phyloP scores from a whole-genome alignment of 768 basidiomycete genomes.

The Hericium rajendrae region DNA sequence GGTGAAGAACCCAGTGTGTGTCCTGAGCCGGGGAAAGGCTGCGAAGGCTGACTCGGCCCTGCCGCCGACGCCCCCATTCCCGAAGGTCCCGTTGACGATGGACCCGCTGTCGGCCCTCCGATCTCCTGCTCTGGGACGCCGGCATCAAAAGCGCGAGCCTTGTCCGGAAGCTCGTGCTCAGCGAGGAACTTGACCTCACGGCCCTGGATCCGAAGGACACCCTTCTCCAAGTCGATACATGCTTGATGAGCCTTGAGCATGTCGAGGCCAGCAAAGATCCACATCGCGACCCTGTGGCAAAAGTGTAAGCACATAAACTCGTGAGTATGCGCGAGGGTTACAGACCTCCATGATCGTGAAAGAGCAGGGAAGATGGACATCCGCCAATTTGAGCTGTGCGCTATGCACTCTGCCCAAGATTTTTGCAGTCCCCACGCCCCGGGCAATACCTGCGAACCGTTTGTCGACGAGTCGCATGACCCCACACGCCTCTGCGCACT shows the following conservation, averaged over 20 bases:
- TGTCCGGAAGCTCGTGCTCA: slow-evolving; percentile 90
- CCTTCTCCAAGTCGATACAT: slow-evolving; percentile 86
- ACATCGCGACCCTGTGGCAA: slow-evolving; percentile 68
- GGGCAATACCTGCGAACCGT: slow-evolving; percentile 81
- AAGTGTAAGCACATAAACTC: background rate
- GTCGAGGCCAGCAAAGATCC: slow-evolving; percentile 93
- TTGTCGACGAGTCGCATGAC: slow-evolving; percentile 91
- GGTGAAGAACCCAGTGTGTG: slow-evolving; percentile 45
- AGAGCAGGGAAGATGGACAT: slow-evolving; percentile 78
- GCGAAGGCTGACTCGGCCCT: background rate
- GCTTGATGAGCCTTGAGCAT: slow-evolving; percentile 98
- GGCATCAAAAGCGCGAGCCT: slow-evolving; percentile 42
- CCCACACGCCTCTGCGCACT: slow-evolving; percentile 88
- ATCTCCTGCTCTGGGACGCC: slow-evolving; percentile 20
- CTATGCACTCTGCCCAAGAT: slow-evolving; percentile 92
- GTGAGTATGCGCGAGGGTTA: background rate
- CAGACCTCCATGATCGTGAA: slow-evolving; percentile 92
- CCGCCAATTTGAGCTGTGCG: slow-evolving; percentile 82
- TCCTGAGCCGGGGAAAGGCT: slow-evolving; percentile 62
- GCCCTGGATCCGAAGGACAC: slow-evolving; percentile 85
- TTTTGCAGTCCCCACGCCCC: slow-evolving; percentile 89
- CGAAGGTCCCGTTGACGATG: slow-evolving; percentile 1
- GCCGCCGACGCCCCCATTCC: background rate
- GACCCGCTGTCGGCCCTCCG: slow-evolving; percentile 16
- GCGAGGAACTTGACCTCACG: slow-evolving; percentile 82